Evolutionary conservation across 2,329 filamentous ascomycete species (phyloP).

Genomic region (Pseudonectria foliicola): DNA sequence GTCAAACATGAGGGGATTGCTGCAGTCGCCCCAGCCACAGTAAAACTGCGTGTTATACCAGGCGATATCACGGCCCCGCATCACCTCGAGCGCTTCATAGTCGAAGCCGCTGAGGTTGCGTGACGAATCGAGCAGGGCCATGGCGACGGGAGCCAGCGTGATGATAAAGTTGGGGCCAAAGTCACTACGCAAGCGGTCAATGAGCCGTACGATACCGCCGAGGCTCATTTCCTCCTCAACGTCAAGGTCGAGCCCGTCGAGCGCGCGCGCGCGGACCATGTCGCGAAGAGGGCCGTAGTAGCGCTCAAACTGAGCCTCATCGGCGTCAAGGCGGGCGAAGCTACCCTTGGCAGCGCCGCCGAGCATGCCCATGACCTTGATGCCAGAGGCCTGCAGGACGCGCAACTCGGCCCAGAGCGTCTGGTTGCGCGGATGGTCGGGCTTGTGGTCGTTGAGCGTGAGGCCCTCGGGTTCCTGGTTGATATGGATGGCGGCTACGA

Average conservation of each 20-base stretch:
- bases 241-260: constrained; percentile 71
- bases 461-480: constrained; percentile 60
- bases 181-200: constrained; percentile 60
- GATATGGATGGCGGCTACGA: constrained; percentile 80
- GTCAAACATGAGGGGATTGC: constrained; percentile 41
- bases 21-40: constrained; percentile 69
- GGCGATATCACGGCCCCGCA: constrained; percentile 57
- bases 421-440: constrained; percentile 58
- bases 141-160: constrained; percentile 74
- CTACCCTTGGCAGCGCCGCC: constrained; percentile 77
- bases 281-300: constrained; percentile 65
- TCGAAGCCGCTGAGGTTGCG: constrained; percentile 73
- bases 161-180: constrained; percentile 68
- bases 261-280: constrained; percentile 51
- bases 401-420: constrained; percentile 74
- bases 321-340: constrained; percentile 52
- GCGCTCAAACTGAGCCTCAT: constrained; percentile 55
- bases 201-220: constrained; percentile 56
- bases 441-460: constrained; percentile 73
- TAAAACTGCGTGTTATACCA: constrained; percentile 96
- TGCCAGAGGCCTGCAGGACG: constrained; percentile 62
- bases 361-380: constrained; percentile 80
- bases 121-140: constrained; percentile 51
- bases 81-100: constrained; percentile 66
- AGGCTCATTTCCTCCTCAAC: constrained; percentile 73